phyloP scores from a whole-genome alignment of 352 stramenopile genomes.

The Phytopythium delawarense region DNA sequence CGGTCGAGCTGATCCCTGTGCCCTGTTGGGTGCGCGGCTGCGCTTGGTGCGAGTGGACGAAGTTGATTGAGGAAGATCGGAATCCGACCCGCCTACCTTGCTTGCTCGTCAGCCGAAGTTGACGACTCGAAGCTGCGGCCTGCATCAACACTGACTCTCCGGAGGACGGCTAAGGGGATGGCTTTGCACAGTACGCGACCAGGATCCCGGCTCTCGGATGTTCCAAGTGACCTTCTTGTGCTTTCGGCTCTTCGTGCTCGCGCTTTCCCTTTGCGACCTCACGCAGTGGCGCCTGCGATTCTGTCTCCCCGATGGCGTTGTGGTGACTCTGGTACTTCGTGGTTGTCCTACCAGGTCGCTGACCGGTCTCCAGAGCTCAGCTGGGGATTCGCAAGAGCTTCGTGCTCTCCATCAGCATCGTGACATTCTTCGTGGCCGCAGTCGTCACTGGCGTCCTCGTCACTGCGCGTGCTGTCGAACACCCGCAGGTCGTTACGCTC shows the following conservation, averaged over 20 bases:
- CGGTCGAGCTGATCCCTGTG: not conserved
- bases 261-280: conserved; percentile 21
- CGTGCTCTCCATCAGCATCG: not conserved
- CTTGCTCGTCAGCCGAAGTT: too few species aligned
- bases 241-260: not conserved
- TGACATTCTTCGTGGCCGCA: not conserved
- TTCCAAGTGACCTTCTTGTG: not conserved
- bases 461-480: too few species aligned
- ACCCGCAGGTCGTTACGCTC: too few species aligned
- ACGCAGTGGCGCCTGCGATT: conserved; percentile 22
- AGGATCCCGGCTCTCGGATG: not conserved
- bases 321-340: not conserved
- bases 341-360: not conserved
- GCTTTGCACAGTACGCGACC: not conserved
- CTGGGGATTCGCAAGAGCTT: not conserved
- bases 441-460: not conserved
- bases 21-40: not conserved
- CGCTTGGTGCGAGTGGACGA: not conserved
- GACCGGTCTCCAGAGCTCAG: not conserved
- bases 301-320: conserved; percentile 8
- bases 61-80: not conserved
- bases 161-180: not conserved
- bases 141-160: not conserved
- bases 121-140: not conserved
- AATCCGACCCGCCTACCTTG: not conserved